Conservation (phyloP, 225 moss, liverwort and hornwort species). For the Sphagnum contortum region DNA sequence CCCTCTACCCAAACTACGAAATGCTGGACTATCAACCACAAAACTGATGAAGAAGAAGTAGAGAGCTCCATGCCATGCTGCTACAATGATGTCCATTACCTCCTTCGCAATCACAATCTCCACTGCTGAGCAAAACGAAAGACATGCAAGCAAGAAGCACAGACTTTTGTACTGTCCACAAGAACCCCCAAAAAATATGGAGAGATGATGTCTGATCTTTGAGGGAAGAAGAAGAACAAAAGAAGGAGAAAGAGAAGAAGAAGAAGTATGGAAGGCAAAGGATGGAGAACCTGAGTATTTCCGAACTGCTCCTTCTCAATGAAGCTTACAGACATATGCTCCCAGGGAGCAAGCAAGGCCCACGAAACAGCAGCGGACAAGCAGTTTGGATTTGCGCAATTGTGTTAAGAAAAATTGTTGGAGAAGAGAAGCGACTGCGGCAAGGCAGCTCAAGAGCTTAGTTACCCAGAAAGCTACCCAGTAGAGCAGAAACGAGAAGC, state of each 20-base stretch:
- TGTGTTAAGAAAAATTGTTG: neutral
- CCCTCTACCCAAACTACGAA: too few relatives aligned
- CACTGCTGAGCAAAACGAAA: too few relatives aligned
- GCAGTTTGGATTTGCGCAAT: neutral
- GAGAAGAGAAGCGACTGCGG: neutral
- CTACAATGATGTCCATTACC: neutral
- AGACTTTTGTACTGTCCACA: too few relatives aligned
- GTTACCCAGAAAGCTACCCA: constrained; percentile 2
- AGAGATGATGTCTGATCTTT: neutral
- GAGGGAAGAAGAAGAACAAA: neutral
- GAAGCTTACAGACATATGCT: neutral
- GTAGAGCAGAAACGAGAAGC: neutral
- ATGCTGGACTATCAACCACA: neutral
- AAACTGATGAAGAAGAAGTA: neutral
- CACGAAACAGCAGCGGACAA: neutral
- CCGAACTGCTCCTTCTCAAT: neutral
- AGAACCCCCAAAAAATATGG: neutral
- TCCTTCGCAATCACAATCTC: too few relatives aligned
- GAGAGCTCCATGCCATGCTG: constrained; percentile 16
- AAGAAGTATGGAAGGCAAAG: neutral
- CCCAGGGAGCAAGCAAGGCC: constrained; percentile 5
- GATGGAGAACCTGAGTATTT: too few relatives aligned
- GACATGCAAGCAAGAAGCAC: too few relatives aligned
- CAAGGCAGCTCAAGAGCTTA: neutral
- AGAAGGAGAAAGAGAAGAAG: neutral